phyloP scores from a whole-genome alignment of 1,139 yeast genomes.

The Debaryomyces coudertii region DNA sequence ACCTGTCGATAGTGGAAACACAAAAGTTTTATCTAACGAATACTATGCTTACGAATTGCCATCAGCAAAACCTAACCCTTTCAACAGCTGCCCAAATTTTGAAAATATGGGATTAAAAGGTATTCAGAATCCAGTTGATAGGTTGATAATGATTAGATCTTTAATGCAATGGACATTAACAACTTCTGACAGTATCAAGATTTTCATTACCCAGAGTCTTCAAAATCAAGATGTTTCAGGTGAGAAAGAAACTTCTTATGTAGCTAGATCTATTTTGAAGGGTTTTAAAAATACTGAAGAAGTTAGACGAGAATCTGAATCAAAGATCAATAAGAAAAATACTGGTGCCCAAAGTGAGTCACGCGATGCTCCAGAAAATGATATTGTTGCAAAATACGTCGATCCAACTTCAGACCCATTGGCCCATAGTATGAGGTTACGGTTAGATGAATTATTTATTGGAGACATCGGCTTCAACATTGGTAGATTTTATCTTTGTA shows the following conservation, averaged over 20 bases:
- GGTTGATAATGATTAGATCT: slow-evolving; percentile 49
- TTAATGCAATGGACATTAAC: slow-evolving; percentile 54
- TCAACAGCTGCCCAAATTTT: slow-evolving; percentile 37
- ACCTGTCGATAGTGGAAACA: slow-evolving; percentile 42
- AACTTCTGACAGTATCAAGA: slow-evolving; percentile 46
- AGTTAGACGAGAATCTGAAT: slow-evolving; percentile 35
- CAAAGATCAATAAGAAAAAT: slow-evolving; percentile 32
- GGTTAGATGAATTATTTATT: slow-evolving; percentile 45
- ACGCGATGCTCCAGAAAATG: slow-evolving; percentile 18
- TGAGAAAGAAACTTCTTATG: slow-evolving; percentile 49
- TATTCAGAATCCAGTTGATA: slow-evolving; percentile 43
- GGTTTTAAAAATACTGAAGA: slow-evolving; percentile 41
- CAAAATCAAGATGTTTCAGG: slow-evolving; percentile 48
- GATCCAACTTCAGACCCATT: slow-evolving; percentile 50
- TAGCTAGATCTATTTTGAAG: slow-evolving; percentile 40
- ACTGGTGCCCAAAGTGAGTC: slow-evolving; percentile 15
- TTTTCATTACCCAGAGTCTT: slow-evolving; percentile 32
- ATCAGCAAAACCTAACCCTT: slow-evolving; percentile 32
- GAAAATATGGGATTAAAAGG: slow-evolving; percentile 49
- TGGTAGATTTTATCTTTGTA: slow-evolving; percentile 50
- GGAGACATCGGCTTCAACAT: slow-evolving; percentile 52
- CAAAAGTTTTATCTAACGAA: slow-evolving; percentile 38
- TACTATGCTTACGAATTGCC: slow-evolving; percentile 22
- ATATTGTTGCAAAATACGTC: slow-evolving; percentile 33
- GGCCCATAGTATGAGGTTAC: slow-evolving; percentile 38